Base-by-base conservation (phyloP, 129 eudicot species). In the Daucus carota region DNA sequence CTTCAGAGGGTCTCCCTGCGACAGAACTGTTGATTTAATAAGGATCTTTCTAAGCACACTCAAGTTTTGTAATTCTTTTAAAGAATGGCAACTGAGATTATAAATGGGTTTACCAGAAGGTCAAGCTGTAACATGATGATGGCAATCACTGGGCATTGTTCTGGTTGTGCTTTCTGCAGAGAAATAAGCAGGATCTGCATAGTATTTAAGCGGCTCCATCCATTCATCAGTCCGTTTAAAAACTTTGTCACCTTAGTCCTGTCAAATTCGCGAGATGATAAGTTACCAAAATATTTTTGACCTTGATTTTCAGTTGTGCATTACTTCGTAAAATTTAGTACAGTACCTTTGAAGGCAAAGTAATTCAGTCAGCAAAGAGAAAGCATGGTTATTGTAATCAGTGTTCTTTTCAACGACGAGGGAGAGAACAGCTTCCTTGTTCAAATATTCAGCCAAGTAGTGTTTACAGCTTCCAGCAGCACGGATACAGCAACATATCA, bases 391-490 rank as follows among this genome's bases (percentile, higher is more conserved):
- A 66, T 74, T 77, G 70, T 28, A 29, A 69, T 76, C 81, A 6
- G 24, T 52, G 43, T 79, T 81, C 75, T 84, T 84, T 50, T 76
- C 79, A 11, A 60, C 75, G 6, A 85, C 78, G 52, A 91, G 84
- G 31, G 86, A 69, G 52, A 91, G 52, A 74, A 91, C 52, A n/a
- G 81, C 34, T 32, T 83, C 87, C 32, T 75, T 86, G 78, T 87
- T 85, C 85, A 91, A 24, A 66, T 91, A 86, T 45, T 86, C 81
- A 8, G 86, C 88, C 65, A 91, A 59, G 79, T 81, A 85, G 67
- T 88, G 90, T n/a, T 94, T 81, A 73, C 97, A 91, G 70, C 86
- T 85, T 77, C 97, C 92, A 65, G 88, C 97, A 40, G 94, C 87
- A 75, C 22, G 78, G 73, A 91, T 79, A 73, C 97, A 91, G 26